Percentiles rank a stretch among this genome's conserved stretches.
Evolutionary conservation across 2,329 filamentous ascomycete genomes (phyloP).

Genomic region (Pseudocercospora vitis): DNA sequence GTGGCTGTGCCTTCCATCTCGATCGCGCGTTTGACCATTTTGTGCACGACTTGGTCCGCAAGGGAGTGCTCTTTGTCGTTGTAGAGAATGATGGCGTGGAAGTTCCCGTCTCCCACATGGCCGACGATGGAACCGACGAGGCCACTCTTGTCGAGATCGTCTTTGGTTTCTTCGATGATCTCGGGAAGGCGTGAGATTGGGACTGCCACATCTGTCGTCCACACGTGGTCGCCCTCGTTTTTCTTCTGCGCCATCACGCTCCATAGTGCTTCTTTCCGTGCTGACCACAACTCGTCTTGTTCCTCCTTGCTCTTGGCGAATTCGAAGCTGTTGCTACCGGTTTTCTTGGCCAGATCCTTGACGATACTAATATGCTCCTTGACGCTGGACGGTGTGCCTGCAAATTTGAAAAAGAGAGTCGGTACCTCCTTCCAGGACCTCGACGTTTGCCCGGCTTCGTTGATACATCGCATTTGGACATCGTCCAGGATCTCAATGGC

Average conservation of each 20-base stretch:
- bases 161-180: conserved; percentile 74
- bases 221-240: conserved; percentile 62
- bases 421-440: conserved; percentile 68
- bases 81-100: conserved; percentile 66
- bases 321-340: conserved; percentile 67
- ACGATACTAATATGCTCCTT: conserved; percentile 76
- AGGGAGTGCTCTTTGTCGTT: conserved; percentile 66
- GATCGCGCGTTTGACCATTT: conserved; percentile 82
- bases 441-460: conserved; percentile 63
- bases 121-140: conserved; percentile 67
- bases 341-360: conserved; percentile 57
- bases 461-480: conserved; percentile 78
- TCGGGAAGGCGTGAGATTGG: conserved; percentile 70
- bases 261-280: conserved; percentile 73
- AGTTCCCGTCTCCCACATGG: conserved; percentile 74
- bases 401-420: conserved; percentile 75
- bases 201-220: conserved; percentile 80
- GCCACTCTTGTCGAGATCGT: conserved; percentile 62
- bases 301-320: conserved; percentile 66
- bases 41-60: conserved; percentile 71
- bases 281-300: conserved; percentile 70
- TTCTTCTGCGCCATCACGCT: conserved; percentile 66
- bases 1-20: conserved; percentile 80
- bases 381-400: conserved; percentile 65
- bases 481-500: conserved; percentile 94